These are phyloP conservation scores for Talaromyces islandicus DNA, from an alignment of 2,329 filamentous ascomycete species.

Conservation along the genomic window DNA sequence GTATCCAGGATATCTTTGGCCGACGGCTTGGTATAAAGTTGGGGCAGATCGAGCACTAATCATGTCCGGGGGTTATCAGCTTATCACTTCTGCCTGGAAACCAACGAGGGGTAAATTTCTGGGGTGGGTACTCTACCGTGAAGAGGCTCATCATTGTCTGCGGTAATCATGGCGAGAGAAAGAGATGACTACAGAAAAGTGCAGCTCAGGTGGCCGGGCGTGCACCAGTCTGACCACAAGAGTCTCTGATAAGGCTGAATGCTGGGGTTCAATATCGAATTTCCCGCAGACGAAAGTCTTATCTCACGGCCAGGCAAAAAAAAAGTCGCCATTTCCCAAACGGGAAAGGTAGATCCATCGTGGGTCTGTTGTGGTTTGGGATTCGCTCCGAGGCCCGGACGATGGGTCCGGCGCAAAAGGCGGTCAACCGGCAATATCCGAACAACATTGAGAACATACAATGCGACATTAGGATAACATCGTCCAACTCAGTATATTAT, in stretches of 20 bases:
- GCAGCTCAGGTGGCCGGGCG: neutral
- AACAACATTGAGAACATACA: neutral
- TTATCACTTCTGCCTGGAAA: constrained; percentile 11
- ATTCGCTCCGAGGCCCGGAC: constrained; percentile 7
- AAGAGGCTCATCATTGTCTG: constrained; percentile 30
- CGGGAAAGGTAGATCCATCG: constrained; percentile 11
- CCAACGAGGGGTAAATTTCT: constrained; percentile 14
- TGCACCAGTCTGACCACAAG: neutral
- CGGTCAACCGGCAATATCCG: constrained; percentile 3
- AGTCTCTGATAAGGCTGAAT: neutral
- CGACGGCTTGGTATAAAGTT: constrained; percentile 70
- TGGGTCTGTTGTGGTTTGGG: constrained; percentile 8
- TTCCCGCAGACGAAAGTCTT: neutral
- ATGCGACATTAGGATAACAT: neutral
- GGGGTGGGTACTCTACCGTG: constrained; percentile 24
- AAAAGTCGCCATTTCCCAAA: constrained; percentile 13
- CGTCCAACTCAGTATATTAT: neutral
- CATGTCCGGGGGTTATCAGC: constrained; percentile 24
- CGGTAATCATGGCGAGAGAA: constrained; percentile 25
- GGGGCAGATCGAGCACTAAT: constrained; percentile 68
- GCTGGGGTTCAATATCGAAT: neutral
- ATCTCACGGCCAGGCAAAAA: constrained; percentile 7
- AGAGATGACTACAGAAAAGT: neutral
- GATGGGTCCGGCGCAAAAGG: neutral
- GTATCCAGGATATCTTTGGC: constrained; percentile 58